A percentile compares a stretch with the other conserved stretches of the same genome.
phyloP scores from a whole-genome alignment of 805 yeast genomes.

The Candida andamanensis region DNA sequence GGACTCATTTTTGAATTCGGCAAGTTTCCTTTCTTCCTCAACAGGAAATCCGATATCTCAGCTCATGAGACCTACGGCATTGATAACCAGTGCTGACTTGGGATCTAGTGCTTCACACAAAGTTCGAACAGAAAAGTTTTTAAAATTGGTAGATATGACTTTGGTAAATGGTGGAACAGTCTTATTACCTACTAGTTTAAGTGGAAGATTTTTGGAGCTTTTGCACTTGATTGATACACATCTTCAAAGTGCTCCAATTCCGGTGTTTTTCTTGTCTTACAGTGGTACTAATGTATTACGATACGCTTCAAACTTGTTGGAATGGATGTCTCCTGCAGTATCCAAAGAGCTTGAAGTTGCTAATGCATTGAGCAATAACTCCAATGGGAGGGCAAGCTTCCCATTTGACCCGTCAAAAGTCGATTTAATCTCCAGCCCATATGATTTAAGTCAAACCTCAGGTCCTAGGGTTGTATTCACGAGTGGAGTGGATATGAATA shows the following conservation, averaged over 20 bases:
- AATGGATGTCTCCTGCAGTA: constrained; percentile 93
- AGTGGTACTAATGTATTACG: constrained; percentile 73
- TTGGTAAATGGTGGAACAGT: constrained; percentile 75
- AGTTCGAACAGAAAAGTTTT: constrained; percentile 57
- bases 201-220: constrained; percentile 78
- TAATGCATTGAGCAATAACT: constrained; percentile 12
- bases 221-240: constrained; percentile 68
- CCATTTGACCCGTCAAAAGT: constrained; percentile 75
- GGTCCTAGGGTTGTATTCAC: constrained; percentile 81
- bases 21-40: constrained; percentile 23
- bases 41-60: constrained; percentile 61
- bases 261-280: constrained; percentile 70
- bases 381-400: constrained; percentile 47
- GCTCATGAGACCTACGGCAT: constrained; percentile 72
- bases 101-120: constrained; percentile 63
- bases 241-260: constrained; percentile 53
- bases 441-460: constrained; percentile 47
- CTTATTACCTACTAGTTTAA: constrained; percentile 72
- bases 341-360: constrained; percentile 74
- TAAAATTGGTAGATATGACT: constrained; percentile 59
- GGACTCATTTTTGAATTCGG: constrained; percentile 67
- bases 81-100: constrained; percentile 67
- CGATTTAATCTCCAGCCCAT: constrained; percentile 49
- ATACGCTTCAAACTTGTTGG: constrained; percentile 84
- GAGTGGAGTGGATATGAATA: constrained; percentile 59